A percentile compares a stretch with the other conserved stretches of the same genome.
These are phyloP conservation scores for Gomphus bonarii DNA, from an alignment of 1,284 basidiomycete species.

Conservation along the genomic window DNA sequence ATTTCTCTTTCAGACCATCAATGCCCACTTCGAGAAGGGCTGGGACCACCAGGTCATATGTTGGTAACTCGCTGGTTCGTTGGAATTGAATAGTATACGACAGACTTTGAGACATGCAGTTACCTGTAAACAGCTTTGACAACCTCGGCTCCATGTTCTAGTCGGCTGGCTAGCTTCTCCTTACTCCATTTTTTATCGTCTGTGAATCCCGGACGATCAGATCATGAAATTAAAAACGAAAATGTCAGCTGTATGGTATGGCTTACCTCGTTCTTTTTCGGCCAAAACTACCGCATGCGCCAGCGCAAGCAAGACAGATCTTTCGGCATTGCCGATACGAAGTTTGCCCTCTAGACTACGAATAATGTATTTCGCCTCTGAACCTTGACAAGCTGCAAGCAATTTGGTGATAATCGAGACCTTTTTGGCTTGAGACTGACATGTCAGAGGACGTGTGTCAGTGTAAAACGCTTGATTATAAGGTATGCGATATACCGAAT, in stretches of 20 bases:
- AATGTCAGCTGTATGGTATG: background rate
- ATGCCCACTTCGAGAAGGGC: slow-evolving; percentile 79
- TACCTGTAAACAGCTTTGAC: slow-evolving; percentile 93
- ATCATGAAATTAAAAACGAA: background rate
- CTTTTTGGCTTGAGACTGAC: slow-evolving; percentile 86
- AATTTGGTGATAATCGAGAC: slow-evolving; percentile 94
- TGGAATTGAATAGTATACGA: background rate
- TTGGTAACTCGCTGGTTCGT: slow-evolving; percentile 74
- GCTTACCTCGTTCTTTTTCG: slow-evolving; percentile 57
- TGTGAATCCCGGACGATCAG: slow-evolving; percentile 20
- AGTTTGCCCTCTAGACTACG: slow-evolving; percentile 95
- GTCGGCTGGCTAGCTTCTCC: slow-evolving; percentile 61
- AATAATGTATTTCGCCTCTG: slow-evolving; percentile 90
- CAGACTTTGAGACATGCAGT: slow-evolving; percentile 12
- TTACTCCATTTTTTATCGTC: slow-evolving; percentile 63
- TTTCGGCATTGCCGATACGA: slow-evolving; percentile 93
- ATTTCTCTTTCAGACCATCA: slow-evolving; percentile 57
- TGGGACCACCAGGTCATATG: slow-evolving; percentile 91
- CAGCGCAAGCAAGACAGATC: slow-evolving; percentile 82
- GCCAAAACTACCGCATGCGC: slow-evolving; percentile 80
- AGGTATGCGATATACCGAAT: slow-evolving; percentile 45
- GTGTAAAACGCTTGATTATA: slow-evolving; percentile 14
- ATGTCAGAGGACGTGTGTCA: background rate
- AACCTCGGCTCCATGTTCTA: slow-evolving; percentile 73
- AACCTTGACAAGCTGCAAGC: slow-evolving; percentile 82